Evolutionary conservation across 371 early-diverging fungal genomes (phyloP), one percentile per base, ranked within the genome.

Genomic region (Rhizopus sp.): DNA sequence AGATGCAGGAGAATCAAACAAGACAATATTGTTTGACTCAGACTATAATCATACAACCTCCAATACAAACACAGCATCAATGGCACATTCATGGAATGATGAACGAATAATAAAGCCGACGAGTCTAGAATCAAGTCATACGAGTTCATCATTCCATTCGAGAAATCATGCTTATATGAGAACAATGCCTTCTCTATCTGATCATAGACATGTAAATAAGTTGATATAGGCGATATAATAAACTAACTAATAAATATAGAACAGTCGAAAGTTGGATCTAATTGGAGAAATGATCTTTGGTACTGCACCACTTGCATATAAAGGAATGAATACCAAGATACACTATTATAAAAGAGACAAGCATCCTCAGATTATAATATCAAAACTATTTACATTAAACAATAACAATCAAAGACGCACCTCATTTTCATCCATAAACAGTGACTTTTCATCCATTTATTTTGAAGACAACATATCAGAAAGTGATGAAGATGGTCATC

Each of bases 211-310:
- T 12, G 56, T 45, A 55, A 48, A 7, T 44, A 32, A 16, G 10
- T 3, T 23, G 13, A 41, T n/a, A 7, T 15, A 1, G 3, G 31
- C 3, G 5, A 10, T 47, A 47, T 7, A 30, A 47, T 44, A 7
- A 44, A 44, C 7, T 13, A 31, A 8, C 15, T 51, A 29, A 34
- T 42, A 35, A 32, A 37, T n/a, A n/a, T 65, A 76, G 77, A 75
- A 61, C 55, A 61, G 58, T 55, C 75, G 72, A 31, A 69, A 63
- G 62, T 53, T 80, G 39, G 83, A 80, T 61, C 51, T 78, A 13
- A 74, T 79, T 53, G 83, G 81, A 3, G 83, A 83, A 40, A 83
- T 87, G 78, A 85, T 87, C 62, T 87, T 87, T 62, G 87, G 87
- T 37, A 81, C 84, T 8, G 81, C 85, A 7, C 87, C 87, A 23